These are phyloP conservation scores for Colletotrichum tamarilloi DNA, from an alignment of 2,329 filamentous ascomycete species.

Conservation along the genomic window DNA sequence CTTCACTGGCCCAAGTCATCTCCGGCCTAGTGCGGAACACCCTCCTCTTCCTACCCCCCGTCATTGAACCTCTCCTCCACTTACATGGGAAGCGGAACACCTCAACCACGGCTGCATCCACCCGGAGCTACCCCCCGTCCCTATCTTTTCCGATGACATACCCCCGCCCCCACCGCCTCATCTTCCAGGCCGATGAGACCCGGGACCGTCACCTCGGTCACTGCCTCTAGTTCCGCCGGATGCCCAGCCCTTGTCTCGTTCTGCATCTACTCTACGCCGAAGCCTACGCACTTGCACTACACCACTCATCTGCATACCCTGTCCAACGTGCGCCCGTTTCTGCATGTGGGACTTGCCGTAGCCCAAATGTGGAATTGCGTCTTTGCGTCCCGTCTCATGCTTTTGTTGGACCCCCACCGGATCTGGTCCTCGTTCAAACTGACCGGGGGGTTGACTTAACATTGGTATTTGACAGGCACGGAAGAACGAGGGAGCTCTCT, in stretches of 20 bases:
- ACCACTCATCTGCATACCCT: slow-evolving; percentile 17
- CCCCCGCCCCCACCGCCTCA: slow-evolving; percentile 28
- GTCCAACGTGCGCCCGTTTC: slow-evolving; percentile 21
- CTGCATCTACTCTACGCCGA: background rate
- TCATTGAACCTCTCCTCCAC: slow-evolving; percentile 14
- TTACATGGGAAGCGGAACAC: slow-evolving; percentile 20
- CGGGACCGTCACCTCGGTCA: slow-evolving; percentile 28
- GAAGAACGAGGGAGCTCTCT: slow-evolving; percentile 16
- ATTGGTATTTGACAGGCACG: slow-evolving; percentile 21
- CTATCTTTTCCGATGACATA: slow-evolving; percentile 35
- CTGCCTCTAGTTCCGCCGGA: slow-evolving; percentile 29
- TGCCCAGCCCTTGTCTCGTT: background rate
- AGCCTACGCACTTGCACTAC: background rate
- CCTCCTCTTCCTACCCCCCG: background rate
- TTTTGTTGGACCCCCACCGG: slow-evolving; percentile 35
- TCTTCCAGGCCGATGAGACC: slow-evolving; percentile 27
- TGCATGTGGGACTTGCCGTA: slow-evolving; percentile 27
- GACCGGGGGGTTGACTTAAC: slow-evolving; percentile 23
- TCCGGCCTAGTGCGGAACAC: slow-evolving; percentile 7
- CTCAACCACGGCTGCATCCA: slow-evolving; percentile 22
- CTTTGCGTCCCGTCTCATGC: slow-evolving; percentile 21
- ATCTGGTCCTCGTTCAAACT: slow-evolving; percentile 19
- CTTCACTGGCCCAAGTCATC: background rate
- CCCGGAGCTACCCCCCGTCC: slow-evolving; percentile 15
- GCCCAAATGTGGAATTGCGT: slow-evolving; percentile 23